phyloP scores from a whole-genome alignment of 331 rosid species.

The Rosa hybrid region DNA sequence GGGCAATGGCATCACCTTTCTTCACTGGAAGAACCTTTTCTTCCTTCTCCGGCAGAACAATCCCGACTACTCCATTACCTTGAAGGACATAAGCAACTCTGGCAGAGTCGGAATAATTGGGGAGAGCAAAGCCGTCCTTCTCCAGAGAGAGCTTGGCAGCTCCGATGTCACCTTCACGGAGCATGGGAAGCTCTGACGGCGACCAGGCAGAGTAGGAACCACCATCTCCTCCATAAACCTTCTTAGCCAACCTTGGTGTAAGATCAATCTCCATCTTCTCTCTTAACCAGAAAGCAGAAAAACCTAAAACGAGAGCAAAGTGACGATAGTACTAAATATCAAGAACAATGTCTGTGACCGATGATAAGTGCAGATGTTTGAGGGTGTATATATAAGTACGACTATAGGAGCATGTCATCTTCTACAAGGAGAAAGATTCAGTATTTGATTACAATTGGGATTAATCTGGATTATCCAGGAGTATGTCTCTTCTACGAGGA shows the following conservation, averaged over 20 bases:
- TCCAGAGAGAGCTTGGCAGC: constrained; percentile 1
- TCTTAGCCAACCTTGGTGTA: background rate
- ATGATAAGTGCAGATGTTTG: background rate
- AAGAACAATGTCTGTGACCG: background rate
- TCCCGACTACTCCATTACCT: constrained; percentile 71
- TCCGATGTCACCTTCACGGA: background rate
- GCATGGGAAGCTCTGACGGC: background rate
- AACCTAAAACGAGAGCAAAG: background rate
- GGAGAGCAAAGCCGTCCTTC: background rate
- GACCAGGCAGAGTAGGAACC: background rate
- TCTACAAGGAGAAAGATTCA: background rate
- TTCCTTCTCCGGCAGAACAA: constrained; percentile 64
- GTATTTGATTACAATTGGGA: background rate
- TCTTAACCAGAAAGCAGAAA: no score
- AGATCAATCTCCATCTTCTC: background rate
- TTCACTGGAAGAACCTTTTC: constrained; percentile 73
- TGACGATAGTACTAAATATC: background rate
- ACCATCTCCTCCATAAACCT: background rate
- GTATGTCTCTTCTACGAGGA: background rate
- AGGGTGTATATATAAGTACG: background rate
- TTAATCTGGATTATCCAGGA: background rate
- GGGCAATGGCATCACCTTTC: constrained; percentile 80
- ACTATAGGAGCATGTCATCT: background rate
- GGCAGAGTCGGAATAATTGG: background rate
- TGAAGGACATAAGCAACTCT: background rate